Evolutionary conservation across 306 rosid species (phyloP).

Genomic region (Alnus glutinosa): DNA sequence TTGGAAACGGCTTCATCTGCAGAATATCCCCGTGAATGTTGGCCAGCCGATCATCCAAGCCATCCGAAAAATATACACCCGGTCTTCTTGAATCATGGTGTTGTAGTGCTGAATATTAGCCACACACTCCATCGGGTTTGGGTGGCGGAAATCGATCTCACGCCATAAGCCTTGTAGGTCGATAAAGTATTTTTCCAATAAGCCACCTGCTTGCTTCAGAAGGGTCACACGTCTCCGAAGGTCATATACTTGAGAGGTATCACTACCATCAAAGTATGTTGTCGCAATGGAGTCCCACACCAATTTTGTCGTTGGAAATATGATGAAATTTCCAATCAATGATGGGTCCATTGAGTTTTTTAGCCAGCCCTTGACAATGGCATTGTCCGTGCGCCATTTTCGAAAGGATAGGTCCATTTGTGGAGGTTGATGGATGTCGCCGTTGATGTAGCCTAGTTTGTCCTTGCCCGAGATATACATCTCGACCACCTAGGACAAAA

Average conservation of each 20-base stretch:
- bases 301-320: too few species aligned
- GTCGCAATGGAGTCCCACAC: too few species aligned
- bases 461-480: background rate
- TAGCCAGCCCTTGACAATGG: too few species aligned
- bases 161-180: conserved; percentile 7
- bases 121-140: conserved; percentile 17
- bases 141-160: too few species aligned
- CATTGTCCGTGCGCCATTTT: too few species aligned
- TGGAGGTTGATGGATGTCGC: conserved; percentile 1
- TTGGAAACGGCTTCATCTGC: background rate
- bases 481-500: too few species aligned
- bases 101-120: background rate
- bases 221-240: too few species aligned
- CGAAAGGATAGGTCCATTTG: background rate
- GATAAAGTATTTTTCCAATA: conserved; percentile 11
- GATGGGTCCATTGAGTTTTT: too few species aligned
- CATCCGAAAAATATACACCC: background rate
- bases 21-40: background rate
- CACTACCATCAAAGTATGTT: too few species aligned
- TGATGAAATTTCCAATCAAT: too few species aligned
- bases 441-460: conserved; percentile 20
- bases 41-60: background rate
- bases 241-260: too few species aligned
- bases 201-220: background rate
- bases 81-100: background rate